Evolutionary conservation across 2,329 filamentous ascomycete species (phyloP).

Genomic region (Colletotrichum sp.): DNA sequence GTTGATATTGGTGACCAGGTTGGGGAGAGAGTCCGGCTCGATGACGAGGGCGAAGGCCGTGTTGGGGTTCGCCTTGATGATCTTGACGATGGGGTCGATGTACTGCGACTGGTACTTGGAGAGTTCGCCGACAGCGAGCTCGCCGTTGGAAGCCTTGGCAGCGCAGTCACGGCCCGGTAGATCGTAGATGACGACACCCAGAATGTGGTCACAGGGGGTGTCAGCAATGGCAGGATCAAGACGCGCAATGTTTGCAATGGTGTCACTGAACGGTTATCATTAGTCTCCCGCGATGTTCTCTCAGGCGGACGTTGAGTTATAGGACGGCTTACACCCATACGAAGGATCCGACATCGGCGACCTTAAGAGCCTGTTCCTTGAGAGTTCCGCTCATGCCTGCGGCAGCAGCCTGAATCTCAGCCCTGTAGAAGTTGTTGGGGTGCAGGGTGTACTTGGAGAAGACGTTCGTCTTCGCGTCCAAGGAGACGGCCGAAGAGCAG

Average conservation of each 20-base stretch:
- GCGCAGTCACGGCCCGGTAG: constrained; percentile 69
- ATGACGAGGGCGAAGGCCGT: constrained; percentile 48
- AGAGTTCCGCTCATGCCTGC: constrained; percentile 32
- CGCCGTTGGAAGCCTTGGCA: constrained; percentile 67
- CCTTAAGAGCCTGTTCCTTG: constrained; percentile 34
- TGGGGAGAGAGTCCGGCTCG: constrained; percentile 68
- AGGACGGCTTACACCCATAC: constrained; percentile 38
- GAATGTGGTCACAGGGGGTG: constrained; percentile 41
- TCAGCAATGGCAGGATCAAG: constrained; percentile 40
- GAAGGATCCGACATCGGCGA: constrained; percentile 45
- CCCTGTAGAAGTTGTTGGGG: constrained; percentile 39
- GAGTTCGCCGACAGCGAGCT: constrained; percentile 60
- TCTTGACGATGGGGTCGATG: constrained; percentile 52
- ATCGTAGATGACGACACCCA: constrained; percentile 65
- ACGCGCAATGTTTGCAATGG: constrained; percentile 41
- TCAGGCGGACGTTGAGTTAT: no score
- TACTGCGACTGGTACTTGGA: constrained; percentile 45
- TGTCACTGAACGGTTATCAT: constrained; percentile 30
- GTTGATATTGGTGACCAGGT: constrained; percentile 65
- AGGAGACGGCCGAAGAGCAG: constrained; percentile 39
- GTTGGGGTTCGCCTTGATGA: constrained; percentile 59
- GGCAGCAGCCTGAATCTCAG: constrained; percentile 41
- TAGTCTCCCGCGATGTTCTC: not conserved
- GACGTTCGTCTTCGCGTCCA: constrained; percentile 43
- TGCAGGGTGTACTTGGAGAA: constrained; percentile 44